These are phyloP conservation scores for Zygnema cylindricum DNA, from an alignment of 139 green algal species.

Conservation along the genomic window DNA sequence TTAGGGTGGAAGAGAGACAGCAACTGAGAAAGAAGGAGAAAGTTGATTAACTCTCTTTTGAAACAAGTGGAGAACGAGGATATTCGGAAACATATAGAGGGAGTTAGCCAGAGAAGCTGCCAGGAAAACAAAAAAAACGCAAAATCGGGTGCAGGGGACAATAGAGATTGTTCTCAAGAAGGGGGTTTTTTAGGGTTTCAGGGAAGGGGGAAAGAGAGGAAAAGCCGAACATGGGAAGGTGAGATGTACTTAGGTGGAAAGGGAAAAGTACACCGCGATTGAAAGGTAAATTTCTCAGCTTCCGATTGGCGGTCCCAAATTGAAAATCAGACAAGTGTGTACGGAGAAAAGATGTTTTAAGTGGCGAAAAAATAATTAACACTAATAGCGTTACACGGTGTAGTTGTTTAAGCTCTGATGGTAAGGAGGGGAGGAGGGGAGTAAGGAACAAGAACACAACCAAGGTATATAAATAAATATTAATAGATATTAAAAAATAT, in stretches of 20 bases:
- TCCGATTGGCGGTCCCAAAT: too few species aligned
- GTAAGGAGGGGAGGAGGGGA: not conserved
- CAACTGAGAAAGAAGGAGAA: not conserved
- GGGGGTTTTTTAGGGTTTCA: too few species aligned
- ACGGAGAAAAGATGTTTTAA: too few species aligned
- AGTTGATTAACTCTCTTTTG: not conserved
- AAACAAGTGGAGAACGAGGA: constrained; percentile 1
- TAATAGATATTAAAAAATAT: too few species aligned
- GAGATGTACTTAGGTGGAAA: not conserved
- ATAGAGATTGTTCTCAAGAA: not conserved
- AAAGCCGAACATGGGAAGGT: not conserved
- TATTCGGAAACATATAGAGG: not conserved
- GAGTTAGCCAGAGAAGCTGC: not conserved
- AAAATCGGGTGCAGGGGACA: not conserved
- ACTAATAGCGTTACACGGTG: too few species aligned
- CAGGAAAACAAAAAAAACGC: not conserved
- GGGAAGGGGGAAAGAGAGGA: constrained; percentile 5
- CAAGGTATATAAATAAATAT: too few species aligned
- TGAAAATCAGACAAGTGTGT: too few species aligned
- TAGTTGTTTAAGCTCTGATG: not conserved
- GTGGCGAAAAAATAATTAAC: too few species aligned
- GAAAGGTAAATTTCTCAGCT: too few species aligned
- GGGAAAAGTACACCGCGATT: too few species aligned
- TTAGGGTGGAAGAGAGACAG: constrained; percentile 24
- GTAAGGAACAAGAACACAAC: too few species aligned